Percentiles rank a stretch among this genome's conserved stretches.
Evolutionary conservation across 768 basidiomycete species (phyloP).

Genomic region (Xerocomellus chrysenteron): DNA sequence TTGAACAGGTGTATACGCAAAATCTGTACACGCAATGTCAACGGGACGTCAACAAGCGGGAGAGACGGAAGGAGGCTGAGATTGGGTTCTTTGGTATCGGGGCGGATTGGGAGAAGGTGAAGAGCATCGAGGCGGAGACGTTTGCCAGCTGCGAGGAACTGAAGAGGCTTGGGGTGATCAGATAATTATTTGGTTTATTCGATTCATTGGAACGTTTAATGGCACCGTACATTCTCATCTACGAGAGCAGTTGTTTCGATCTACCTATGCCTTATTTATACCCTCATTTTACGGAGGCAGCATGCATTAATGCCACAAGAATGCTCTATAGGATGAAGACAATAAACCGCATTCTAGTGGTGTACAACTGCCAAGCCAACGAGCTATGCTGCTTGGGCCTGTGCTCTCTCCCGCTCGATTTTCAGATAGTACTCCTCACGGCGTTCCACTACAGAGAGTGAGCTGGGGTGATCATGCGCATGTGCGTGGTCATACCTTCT

Average conservation of each 20-base stretch:
- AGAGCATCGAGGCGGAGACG: constrained; percentile 64
- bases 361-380: constrained; percentile 11
- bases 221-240: constrained; percentile 7
- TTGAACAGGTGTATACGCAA: constrained; percentile 76
- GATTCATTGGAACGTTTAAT: constrained; percentile 5
- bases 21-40: constrained; percentile 73
- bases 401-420: constrained; percentile 60
- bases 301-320: constrained; percentile 13
- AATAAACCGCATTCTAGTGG: constrained; percentile 13
- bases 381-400: constrained; percentile 13
- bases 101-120: constrained; percentile 89
- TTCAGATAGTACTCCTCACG: constrained; percentile 88
- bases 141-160: constrained; percentile 79
- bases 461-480: constrained; percentile 11
- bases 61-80: constrained; percentile 71
- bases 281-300: background rate
- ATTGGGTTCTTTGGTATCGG: constrained; percentile 89
- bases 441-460: constrained; percentile 57
- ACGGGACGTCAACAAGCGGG: constrained; percentile 60
- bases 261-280: constrained; percentile 26
- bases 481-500: constrained; percentile 48
- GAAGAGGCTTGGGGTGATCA: constrained; percentile 56
- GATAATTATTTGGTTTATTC: constrained; percentile 27
- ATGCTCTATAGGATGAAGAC: constrained; percentile 6
- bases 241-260: background rate